These are phyloP conservation scores for Debaryomycetaceae sp. DNA, from an alignment of 1,139 yeast species.

Conservation along the genomic window DNA sequence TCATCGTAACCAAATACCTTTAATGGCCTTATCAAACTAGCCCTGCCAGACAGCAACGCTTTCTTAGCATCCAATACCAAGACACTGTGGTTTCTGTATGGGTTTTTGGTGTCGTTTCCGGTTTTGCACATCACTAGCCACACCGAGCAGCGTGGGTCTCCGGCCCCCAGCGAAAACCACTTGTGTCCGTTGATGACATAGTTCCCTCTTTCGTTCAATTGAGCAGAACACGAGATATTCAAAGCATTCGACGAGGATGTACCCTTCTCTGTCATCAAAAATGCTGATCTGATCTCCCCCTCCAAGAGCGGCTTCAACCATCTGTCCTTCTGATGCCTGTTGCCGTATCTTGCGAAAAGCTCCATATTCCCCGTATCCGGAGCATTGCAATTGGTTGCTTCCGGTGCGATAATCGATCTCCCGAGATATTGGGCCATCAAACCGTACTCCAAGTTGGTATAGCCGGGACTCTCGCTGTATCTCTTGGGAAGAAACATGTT, in stretches of 20 bases:
- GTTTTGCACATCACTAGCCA: slow-evolving; percentile 73
- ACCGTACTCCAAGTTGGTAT: slow-evolving; percentile 64
- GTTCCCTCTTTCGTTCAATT: slow-evolving; percentile 40
- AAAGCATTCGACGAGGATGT: slow-evolving; percentile 67
- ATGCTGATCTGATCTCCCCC: slow-evolving; percentile 64
- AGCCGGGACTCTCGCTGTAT: slow-evolving; percentile 62
- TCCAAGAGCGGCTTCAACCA: slow-evolving; percentile 57
- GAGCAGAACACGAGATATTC: slow-evolving; percentile 54
- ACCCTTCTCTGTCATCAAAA: slow-evolving; percentile 69
- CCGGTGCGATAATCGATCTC: slow-evolving; percentile 53
- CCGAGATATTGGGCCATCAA: slow-evolving; percentile 71
- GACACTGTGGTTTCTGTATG: slow-evolving; percentile 58
- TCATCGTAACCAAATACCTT: slow-evolving; percentile 63
- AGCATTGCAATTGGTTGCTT: slow-evolving; percentile 61
- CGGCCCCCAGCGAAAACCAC: slow-evolving; percentile 79
- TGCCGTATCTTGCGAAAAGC: slow-evolving; percentile 59
- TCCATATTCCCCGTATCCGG: slow-evolving; percentile 83
- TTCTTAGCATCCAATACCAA: slow-evolving; percentile 53
- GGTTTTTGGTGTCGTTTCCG: slow-evolving; percentile 25
- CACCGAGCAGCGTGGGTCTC: slow-evolving; percentile 60
- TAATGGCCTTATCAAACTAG: slow-evolving; percentile 52
- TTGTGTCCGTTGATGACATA: slow-evolving; percentile 63
- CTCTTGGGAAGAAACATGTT: slow-evolving; percentile 58
- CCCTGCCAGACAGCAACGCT: slow-evolving; percentile 51
- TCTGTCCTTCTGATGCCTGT: slow-evolving; percentile 44